phyloP scores from a whole-genome alignment of 441 rosid genomes.

The Euphorbia schlechtendalii region DNA sequence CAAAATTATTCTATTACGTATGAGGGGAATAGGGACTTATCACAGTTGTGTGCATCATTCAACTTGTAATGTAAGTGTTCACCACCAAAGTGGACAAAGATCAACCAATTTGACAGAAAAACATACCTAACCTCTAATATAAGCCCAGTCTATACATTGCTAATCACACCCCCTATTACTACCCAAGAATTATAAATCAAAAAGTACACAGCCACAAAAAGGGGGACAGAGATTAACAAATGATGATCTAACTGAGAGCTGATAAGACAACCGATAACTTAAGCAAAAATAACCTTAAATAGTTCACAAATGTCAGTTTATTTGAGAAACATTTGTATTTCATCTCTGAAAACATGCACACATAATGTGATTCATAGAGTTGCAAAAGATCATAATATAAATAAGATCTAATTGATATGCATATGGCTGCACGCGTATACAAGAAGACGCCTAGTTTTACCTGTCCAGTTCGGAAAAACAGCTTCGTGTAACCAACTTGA shows the following conservation, averaged over 20 bases:
- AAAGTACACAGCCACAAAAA: background rate
- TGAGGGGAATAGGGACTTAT: background rate
- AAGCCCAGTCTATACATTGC: background rate
- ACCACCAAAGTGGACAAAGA: background rate
- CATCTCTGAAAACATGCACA: background rate
- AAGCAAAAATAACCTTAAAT: background rate
- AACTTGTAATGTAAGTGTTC: background rate
- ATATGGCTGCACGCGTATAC: background rate
- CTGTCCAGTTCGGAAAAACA: constrained; percentile 97
- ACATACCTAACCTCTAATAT: background rate
- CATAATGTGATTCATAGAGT: background rate
- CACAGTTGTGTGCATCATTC: background rate
- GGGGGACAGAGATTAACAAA: background rate
- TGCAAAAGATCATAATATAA: background rate
- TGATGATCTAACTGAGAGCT: background rate
- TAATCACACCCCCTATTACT: background rate
- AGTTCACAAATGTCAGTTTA: background rate
- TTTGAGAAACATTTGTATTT: background rate
- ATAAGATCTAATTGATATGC: background rate
- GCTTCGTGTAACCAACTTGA: constrained; percentile 96
- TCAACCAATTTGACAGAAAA: background rate
- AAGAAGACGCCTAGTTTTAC: constrained; percentile 26
- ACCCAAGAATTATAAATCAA: background rate
- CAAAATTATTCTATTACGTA: background rate
- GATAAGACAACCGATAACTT: background rate